Evolutionary conservation across 192 early-diverging fungal species (phyloP).

Genomic region (Coemansia erecta): DNA sequence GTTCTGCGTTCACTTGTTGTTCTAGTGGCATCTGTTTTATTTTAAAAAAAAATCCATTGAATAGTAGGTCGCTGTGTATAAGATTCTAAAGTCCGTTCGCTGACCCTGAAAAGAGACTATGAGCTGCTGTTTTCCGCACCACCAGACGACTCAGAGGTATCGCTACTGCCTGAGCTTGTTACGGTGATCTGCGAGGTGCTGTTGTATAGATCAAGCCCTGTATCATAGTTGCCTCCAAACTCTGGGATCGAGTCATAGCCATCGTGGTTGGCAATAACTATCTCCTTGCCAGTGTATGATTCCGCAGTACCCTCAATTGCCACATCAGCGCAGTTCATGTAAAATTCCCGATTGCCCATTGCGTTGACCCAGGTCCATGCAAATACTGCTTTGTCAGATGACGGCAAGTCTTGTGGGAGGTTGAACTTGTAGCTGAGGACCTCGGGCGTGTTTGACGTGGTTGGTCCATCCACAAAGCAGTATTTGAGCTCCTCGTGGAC

Average conservation of each 20-base stretch:
- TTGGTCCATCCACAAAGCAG: slow-evolving; percentile 31
- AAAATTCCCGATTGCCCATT: slow-evolving; percentile 60
- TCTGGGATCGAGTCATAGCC: slow-evolving; percentile 22
- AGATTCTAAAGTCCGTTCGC: too few relatives aligned
- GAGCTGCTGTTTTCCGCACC: neutral
- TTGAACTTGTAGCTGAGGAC: slow-evolving; percentile 25
- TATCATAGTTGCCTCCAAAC: slow-evolving; percentile 13
- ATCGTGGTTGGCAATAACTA: slow-evolving; percentile 35
- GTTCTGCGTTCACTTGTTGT: too few relatives aligned
- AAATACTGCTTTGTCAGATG: slow-evolving; percentile 51
- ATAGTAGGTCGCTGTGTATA: too few relatives aligned
- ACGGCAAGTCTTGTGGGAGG: slow-evolving; percentile 49
- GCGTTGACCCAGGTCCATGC: slow-evolving; percentile 65
- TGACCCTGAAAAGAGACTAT: too few relatives aligned
- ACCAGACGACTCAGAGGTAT: neutral
- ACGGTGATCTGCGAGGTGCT: slow-evolving; percentile 11
- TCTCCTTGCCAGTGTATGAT: slow-evolving; percentile 35
- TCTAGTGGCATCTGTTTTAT: too few relatives aligned
- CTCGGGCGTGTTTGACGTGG: slow-evolving; percentile 4
- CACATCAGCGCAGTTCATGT: slow-evolving; percentile 60
- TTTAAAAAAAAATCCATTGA: too few relatives aligned
- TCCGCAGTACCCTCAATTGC: slow-evolving; percentile 34
- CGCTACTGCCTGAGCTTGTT: neutral
- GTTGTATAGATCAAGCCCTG: slow-evolving; percentile 14
- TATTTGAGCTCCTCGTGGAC: slow-evolving; percentile 43